A percentile compares a stretch with the other conserved stretches of the same genome.
These are phyloP conservation scores for Voacanga thouarsii DNA, from an alignment of 257 asterid genomes.

Conservation along the genomic window DNA sequence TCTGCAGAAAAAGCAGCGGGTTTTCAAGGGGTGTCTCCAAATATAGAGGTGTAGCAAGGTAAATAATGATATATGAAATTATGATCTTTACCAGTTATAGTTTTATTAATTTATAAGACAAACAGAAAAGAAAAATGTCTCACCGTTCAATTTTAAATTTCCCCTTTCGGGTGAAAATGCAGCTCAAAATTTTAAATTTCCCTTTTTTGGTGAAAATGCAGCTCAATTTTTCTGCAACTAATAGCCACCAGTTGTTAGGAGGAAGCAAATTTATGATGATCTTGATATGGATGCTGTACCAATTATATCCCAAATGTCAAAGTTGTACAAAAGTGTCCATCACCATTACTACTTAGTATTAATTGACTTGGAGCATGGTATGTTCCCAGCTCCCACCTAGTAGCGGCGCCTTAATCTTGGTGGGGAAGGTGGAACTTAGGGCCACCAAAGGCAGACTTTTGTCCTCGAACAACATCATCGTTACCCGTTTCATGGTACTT, in stretches of 20 bases:
- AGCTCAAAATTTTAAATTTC: neutral
- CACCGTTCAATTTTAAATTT: neutral
- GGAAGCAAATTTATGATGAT: neutral
- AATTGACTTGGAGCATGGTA: constrained; percentile 9
- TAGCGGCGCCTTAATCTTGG: neutral
- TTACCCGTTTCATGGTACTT: no score
- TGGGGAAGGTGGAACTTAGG: constrained; percentile 3
- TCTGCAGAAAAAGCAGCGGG: constrained; percentile 86
- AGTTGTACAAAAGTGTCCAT: constrained; percentile 3
- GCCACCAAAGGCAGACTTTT: neutral
- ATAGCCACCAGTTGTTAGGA: constrained; percentile 6
- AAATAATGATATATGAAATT: neutral
- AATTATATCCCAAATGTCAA: constrained; percentile 11
- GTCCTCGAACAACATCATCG: neutral
- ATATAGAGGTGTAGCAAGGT: constrained; percentile 98
- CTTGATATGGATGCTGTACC: neutral
- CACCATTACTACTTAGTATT: neutral
- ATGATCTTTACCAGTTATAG: neutral
- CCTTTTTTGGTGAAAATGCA: neutral
- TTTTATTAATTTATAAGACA: no score
- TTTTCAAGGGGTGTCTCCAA: constrained; percentile 97
- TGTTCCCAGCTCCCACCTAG: neutral
- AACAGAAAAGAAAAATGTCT: neutral
- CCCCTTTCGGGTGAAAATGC: neutral
- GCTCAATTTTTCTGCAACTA: neutral